Conservation (phyloP, 306 rosid genomes). For the Vachellia collinsii region DNA sequence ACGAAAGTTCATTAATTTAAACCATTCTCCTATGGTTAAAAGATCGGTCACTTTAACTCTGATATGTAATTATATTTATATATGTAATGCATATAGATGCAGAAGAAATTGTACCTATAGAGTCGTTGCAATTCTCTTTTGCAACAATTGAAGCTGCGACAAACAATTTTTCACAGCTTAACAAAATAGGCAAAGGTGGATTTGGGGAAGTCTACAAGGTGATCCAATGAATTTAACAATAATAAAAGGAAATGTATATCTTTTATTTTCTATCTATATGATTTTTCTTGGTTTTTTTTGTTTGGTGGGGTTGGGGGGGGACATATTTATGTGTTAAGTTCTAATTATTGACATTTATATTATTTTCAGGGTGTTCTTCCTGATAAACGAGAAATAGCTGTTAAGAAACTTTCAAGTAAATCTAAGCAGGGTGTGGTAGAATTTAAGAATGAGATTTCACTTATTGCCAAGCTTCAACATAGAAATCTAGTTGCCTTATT, state of each 20-base stretch:
- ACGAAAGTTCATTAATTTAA: not conserved
- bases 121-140: conserved; percentile 48
- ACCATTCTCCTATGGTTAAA: not conserved
- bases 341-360: not conserved
- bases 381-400: conserved; percentile 50
- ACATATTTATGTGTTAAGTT: not conserved
- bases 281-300: not conserved
- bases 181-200: conserved; percentile 57
- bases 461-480: conserved; percentile 44
- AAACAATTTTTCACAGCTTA: conserved; percentile 44
- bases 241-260: not conserved
- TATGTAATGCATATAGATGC: conserved; percentile 23
- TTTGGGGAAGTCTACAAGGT: conserved; percentile 64
- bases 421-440: conserved; percentile 38
- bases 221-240: not conserved
- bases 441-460: conserved; percentile 41
- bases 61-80: not conserved
- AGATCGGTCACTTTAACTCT: not conserved
- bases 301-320: too few species aligned
- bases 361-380: conserved; percentile 42
- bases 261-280: not conserved
- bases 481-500: conserved; percentile 39
- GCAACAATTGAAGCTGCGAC: conserved; percentile 52
- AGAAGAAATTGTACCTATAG: conserved; percentile 22
- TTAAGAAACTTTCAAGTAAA: conserved; percentile 38